phyloP scores from a whole-genome alignment of 768 basidiomycete species.

The Tulasnella sp. region DNA sequence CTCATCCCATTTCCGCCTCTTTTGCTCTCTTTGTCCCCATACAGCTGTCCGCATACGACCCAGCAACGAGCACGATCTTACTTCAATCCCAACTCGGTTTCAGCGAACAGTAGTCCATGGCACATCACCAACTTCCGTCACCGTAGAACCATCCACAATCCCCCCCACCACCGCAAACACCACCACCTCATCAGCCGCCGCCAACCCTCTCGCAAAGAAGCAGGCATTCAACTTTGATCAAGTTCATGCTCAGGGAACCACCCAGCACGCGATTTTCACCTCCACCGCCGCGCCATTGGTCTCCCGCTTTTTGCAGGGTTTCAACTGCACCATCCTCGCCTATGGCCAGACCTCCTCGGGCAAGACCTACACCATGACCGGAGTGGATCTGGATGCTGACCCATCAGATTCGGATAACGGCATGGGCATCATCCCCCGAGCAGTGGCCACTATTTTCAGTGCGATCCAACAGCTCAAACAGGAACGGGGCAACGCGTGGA shows the following conservation, averaged over 20 bases:
- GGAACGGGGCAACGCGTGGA: constrained; percentile 68
- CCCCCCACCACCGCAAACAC: constrained; percentile 42
- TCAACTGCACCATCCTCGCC: constrained; percentile 96
- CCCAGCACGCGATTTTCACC: constrained; percentile 79
- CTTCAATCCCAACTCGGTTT: constrained; percentile 86
- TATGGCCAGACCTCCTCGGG: constrained; percentile 97
- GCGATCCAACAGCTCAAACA: constrained; percentile 67
- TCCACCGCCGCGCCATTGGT: constrained; percentile 78
- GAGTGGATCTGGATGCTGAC: constrained; percentile 81
- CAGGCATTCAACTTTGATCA: constrained; percentile 90
- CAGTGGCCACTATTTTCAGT: constrained; percentile 81
- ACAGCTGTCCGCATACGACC: constrained; percentile 87
- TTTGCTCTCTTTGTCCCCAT: neutral
- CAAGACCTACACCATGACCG: constrained; percentile 98
- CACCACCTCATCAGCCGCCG: constrained; percentile 41
- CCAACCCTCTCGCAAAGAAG: constrained; percentile 52
- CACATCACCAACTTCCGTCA: constrained; percentile 60
- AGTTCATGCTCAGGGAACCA: constrained; percentile 77
- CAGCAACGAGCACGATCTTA: constrained; percentile 70
- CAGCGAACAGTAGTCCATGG: constrained; percentile 84
- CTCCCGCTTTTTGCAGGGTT: constrained; percentile 81
- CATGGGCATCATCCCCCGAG: constrained; percentile 93
- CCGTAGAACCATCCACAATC: constrained; percentile 54
- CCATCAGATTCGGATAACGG: constrained; percentile 71
- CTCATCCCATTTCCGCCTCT: constrained; percentile 3